Conservation (phyloP, 2,329 filamentous ascomycete species). For the Clarireedia paspali region DNA sequence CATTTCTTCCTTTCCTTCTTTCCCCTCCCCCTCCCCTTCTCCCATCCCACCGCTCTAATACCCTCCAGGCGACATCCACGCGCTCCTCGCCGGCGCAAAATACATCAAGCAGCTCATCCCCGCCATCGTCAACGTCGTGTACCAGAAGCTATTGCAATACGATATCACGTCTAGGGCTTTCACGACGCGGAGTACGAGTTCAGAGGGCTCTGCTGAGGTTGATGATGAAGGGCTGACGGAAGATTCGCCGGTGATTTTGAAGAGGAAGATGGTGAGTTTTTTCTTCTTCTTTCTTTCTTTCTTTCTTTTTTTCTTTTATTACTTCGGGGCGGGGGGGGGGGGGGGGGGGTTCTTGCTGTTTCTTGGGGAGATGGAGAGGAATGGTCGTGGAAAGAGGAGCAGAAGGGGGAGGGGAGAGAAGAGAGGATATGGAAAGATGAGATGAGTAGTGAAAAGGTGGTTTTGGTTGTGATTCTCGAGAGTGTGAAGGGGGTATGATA, state of each 20-base stretch:
- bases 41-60: conserved; percentile 13
- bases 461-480: too few species aligned
- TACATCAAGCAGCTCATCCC: conserved; percentile 56
- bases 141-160: conserved; percentile 71
- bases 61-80: conserved; percentile 22
- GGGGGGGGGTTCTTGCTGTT: conserved; percentile 13
- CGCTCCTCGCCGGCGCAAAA: conserved; percentile 25
- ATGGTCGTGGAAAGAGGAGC: too few species aligned
- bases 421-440: too few species aligned
- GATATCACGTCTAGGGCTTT: conserved; percentile 78
- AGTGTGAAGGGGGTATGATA: too few species aligned
- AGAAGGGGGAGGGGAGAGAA: too few species aligned
- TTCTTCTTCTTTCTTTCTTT: not conserved
- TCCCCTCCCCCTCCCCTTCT: conserved; percentile 23
- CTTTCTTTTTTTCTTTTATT: not conserved
- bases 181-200: conserved; percentile 52
- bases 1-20: conserved; percentile 14
- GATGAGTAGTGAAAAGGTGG: too few species aligned
- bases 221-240: not conserved
- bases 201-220: conserved; percentile 43
- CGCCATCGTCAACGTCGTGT: conserved; percentile 76
- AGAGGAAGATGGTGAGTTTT: conserved; percentile 38
- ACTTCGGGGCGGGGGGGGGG: not conserved
- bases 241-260: conserved; percentile 60
- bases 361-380: conserved; percentile 39